Evolutionary conservation across 352 stramenopile genomes (phyloP), one percentile per base, ranked within the genome.

Genomic region (Pythium monospermum): DNA sequence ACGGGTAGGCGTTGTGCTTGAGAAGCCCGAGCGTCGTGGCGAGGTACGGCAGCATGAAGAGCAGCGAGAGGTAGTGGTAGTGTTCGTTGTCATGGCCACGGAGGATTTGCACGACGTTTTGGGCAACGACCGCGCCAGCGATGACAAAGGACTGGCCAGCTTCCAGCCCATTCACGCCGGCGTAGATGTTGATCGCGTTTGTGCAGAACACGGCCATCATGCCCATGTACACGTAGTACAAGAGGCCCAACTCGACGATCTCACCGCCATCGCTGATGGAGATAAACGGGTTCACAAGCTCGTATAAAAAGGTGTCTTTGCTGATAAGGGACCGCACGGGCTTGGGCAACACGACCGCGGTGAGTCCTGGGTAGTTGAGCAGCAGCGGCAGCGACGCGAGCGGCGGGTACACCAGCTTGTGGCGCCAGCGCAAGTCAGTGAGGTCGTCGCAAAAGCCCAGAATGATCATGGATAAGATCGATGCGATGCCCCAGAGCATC

Each of bases 181-280:
- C 97, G 66, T 99, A 99, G 54, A 99, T 99, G 72, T 99, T 99
- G 66, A 99, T 99, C 4, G 96, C 95, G 74, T 99, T 99, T 8
- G 96, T 99, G 74, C 96, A 99, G 70, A 99, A 99, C 7, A 99
- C 96, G 4, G 95, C 94, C 64, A 99, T 90, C 70, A 99, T 85
- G 40, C 91, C 91, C 95, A 99, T 99, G 74, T 98, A 99, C 2
- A 99, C 58, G 57, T 98, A 92, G 72, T 98, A 99, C 12, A 97
- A 73, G 8, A 92, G 60, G 10, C 94, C 95, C 27, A 99, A 64
- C 58, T 98, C 92, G 6, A 98, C 65, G 30, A 98, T 73, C 31
- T 85, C 75, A 22, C 93, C 93, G 23, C 85, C 67, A 32, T 86
- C 73, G 59, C 75, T 91, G 25, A 86, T 68, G 8, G 68, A 74